Conservation (phyloP, 2,329 filamentous ascomycete species). For the Lachnellula suecica region DNA sequence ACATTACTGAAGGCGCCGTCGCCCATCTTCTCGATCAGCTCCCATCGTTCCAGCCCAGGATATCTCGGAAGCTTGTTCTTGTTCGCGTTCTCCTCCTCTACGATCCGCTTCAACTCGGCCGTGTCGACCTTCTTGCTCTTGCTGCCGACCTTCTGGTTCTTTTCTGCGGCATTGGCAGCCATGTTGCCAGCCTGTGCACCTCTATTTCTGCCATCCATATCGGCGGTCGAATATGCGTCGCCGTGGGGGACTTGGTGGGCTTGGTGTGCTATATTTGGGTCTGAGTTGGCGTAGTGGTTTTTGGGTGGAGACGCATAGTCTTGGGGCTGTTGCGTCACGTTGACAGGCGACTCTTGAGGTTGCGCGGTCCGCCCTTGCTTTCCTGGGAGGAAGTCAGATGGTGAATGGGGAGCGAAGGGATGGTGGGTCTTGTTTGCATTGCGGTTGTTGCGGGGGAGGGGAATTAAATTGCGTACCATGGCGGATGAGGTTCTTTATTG, state of each 20-base stretch:
- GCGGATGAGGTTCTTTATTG: constrained; percentile 96
- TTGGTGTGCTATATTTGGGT: constrained; percentile 61
- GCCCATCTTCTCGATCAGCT: constrained; percentile 93
- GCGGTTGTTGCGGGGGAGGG: constrained; percentile 6
- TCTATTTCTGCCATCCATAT: constrained; percentile 61
- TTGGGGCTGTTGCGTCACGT: constrained; percentile 57
- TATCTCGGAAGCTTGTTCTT: constrained; percentile 84
- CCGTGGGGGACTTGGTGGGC: constrained; percentile 44
- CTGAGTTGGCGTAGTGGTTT: constrained; percentile 53
- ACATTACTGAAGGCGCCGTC: constrained; percentile 99
- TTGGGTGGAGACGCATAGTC: constrained; percentile 52
- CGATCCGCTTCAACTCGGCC: constrained; percentile 76
- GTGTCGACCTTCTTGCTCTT: constrained; percentile 54
- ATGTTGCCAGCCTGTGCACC: constrained; percentile 67
- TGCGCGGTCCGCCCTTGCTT: constrained; percentile 81
- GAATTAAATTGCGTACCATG: constrained; percentile 58
- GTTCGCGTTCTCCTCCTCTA: constrained; percentile 87
- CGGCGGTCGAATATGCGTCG: constrained; percentile 62
- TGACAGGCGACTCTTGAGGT: constrained; percentile 53
- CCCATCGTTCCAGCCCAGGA: constrained; percentile 82
- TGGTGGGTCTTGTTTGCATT: constrained; percentile 1
- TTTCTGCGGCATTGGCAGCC: constrained; percentile 63
- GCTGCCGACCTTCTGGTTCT: constrained; percentile 41
- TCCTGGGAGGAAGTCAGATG: constrained; percentile 48
- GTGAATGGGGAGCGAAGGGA: constrained; percentile 7